A percentile compares a stretch with the other conserved stretches of the same genome.
These are phyloP conservation scores for Trametes sanguinea DNA, from an alignment of 768 basidiomycete species.

Conservation along the genomic window DNA sequence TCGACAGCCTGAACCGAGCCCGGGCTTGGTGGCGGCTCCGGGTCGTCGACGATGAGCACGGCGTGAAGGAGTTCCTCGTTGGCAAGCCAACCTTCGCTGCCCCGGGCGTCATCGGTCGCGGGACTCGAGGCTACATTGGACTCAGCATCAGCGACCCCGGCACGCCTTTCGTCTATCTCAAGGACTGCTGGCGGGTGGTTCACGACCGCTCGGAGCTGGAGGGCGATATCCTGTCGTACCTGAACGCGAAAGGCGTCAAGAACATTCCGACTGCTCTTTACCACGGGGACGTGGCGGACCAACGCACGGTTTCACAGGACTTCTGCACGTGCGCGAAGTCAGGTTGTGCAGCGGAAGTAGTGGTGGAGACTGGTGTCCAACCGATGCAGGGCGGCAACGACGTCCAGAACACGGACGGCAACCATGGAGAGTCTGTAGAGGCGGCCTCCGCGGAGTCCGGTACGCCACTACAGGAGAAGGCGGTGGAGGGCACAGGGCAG, in stretches of 20 bases:
- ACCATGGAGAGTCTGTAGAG: too few species aligned
- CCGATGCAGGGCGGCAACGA: too few species aligned
- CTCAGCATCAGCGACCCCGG: not conserved
- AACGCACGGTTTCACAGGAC: too few species aligned
- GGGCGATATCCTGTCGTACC: not conserved
- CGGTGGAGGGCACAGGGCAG: too few species aligned
- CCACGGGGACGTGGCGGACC: not conserved
- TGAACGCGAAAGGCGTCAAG: not conserved
- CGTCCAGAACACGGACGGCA: too few species aligned
- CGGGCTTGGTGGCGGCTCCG: not conserved
- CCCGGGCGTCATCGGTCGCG: not conserved
- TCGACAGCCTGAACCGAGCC: not conserved
- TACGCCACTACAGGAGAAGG: too few species aligned
- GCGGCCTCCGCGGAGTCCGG: too few species aligned
- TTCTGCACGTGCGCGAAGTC: too few species aligned
- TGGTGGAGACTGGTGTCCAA: too few species aligned
- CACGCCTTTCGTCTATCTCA: conserved; percentile 14
- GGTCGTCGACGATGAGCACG: not conserved
- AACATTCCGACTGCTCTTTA: conserved; percentile 3
- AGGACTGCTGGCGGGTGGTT: conserved; percentile 19
- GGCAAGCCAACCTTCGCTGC: not conserved
- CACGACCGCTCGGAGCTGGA: not conserved
- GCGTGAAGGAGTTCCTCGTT: not conserved
- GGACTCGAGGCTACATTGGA: conserved; percentile 5
- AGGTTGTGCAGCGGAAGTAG: too few species aligned